Evolutionary conservation across 768 basidiomycete species (phyloP).

Genomic region (Boletus rubroflammeus): DNA sequence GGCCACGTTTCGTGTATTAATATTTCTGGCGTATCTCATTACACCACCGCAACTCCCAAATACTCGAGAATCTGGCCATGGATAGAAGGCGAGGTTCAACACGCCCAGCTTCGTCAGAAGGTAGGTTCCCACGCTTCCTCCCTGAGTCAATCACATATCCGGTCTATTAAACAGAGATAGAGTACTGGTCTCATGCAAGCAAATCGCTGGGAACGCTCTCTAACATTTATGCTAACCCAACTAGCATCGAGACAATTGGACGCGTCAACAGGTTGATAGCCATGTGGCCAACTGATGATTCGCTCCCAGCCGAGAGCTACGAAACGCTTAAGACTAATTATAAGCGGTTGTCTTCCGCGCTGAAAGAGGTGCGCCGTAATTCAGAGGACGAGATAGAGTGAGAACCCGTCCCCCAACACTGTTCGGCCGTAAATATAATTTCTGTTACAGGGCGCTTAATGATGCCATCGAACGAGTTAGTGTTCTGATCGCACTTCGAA

Average conservation of each 20-base stretch:
- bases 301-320: constrained; percentile 61
- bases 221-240: constrained; percentile 47
- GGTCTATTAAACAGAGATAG: constrained; percentile 50
- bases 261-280: constrained; percentile 71
- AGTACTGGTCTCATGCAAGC: constrained; percentile 71
- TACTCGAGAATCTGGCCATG: constrained; percentile 38
- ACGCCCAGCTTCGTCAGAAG: constrained; percentile 75
- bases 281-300: constrained; percentile 71
- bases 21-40: constrained; percentile 1
- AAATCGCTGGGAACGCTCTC: constrained; percentile 55
- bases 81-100: constrained; percentile 61
- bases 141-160: constrained; percentile 8
- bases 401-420: constrained; percentile 16
- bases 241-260: constrained; percentile 56
- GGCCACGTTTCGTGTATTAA: constrained; percentile 6
- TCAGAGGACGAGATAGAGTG: constrained; percentile 67
- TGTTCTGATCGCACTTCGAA: constrained; percentile 69
- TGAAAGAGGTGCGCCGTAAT: constrained; percentile 57
- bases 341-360: constrained; percentile 56
- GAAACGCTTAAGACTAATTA: constrained; percentile 60
- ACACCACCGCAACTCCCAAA: neutral
- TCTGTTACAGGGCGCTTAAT: constrained; percentile 56
- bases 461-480: constrained; percentile 65
- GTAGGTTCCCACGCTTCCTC: constrained; percentile 39
- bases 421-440: constrained; percentile 8